Percentiles rank a stretch among this genome's conserved stretches.
Conservation (phyloP, 2,329 filamentous ascomycete genomes). For the Microsporum canis region DNA sequence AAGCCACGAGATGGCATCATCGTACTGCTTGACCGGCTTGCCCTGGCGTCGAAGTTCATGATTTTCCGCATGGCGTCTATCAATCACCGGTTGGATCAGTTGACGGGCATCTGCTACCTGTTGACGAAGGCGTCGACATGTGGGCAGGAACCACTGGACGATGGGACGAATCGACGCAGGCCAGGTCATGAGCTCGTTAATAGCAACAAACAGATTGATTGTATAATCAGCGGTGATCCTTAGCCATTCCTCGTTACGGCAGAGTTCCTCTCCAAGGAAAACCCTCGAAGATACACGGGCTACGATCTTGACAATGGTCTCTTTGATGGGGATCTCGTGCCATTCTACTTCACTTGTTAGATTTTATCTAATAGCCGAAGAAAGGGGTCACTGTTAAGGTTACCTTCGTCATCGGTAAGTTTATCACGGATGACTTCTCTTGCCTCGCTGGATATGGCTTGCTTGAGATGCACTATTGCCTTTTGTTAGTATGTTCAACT, state of each 20-base stretch:
- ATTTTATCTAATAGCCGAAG: background rate
- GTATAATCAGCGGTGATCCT: constrained; percentile 14
- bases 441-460: constrained; percentile 11
- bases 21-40: constrained; percentile 7
- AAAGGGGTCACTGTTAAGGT: background rate
- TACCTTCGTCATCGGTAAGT: constrained; percentile 12
- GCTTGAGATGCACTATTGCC: constrained; percentile 10
- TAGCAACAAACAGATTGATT: constrained; percentile 11
- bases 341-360: constrained; percentile 10
- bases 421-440: constrained; percentile 7
- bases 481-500: background rate
- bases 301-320: constrained; percentile 13
- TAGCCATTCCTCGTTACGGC: constrained; percentile 15
- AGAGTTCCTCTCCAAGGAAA: constrained; percentile 14
- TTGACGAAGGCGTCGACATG: constrained; percentile 8
- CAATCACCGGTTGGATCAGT: constrained; percentile 15
- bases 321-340: constrained; percentile 14
- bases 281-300: constrained; percentile 14
- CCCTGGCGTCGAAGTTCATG: constrained; percentile 8
- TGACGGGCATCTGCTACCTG: constrained; percentile 10
- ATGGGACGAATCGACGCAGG: constrained; percentile 6
- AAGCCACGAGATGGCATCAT: constrained; percentile 20
- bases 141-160: constrained; percentile 12
- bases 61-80: constrained; percentile 9
- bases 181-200: constrained; percentile 14